These are phyloP conservation scores for Wakefieldia striispora DNA, from an alignment of 768 basidiomycete genomes.

Conservation along the genomic window DNA sequence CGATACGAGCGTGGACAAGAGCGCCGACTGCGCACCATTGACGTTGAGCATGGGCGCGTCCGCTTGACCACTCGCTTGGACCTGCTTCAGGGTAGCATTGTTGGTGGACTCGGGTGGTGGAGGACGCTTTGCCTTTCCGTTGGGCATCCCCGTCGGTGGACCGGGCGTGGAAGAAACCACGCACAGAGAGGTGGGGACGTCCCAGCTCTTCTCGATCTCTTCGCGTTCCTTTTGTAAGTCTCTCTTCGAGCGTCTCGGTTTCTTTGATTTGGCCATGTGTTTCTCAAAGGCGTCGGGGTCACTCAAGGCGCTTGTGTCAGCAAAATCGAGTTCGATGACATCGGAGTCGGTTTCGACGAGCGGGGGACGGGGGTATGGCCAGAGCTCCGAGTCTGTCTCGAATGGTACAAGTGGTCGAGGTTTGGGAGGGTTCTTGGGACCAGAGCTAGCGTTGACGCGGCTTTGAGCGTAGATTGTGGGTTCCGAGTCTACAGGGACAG, in stretches of 20 bases:
- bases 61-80: not conserved
- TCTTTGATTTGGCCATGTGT: constrained; percentile 26
- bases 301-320: constrained; percentile 69
- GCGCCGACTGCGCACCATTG: constrained; percentile 20
- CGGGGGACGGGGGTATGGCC: constrained; percentile 62
- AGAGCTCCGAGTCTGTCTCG: constrained; percentile 61
- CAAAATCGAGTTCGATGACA: constrained; percentile 74
- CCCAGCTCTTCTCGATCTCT: constrained; percentile 63
- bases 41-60: constrained; percentile 17
- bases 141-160: constrained; percentile 12
- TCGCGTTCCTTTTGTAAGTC: constrained; percentile 39
- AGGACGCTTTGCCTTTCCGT: constrained; percentile 25
- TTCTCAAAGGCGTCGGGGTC: constrained; percentile 57
- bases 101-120: constrained; percentile 5
- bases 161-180: constrained; percentile 15
- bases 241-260: constrained; percentile 28
- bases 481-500: constrained; percentile 2
- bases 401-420: constrained; percentile 57
- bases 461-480: constrained; percentile 16
- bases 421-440: constrained; percentile 20
- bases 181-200: constrained; percentile 39
- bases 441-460: not conserved
- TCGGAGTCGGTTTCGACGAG: constrained; percentile 46
- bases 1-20: constrained; percentile 23
- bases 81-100: constrained; percentile 5